Evolutionary conservation across 2,329 filamentous ascomycete species (phyloP), one percentile per base, ranked within the genome.

Genomic region (Eutypella sp.): DNA sequence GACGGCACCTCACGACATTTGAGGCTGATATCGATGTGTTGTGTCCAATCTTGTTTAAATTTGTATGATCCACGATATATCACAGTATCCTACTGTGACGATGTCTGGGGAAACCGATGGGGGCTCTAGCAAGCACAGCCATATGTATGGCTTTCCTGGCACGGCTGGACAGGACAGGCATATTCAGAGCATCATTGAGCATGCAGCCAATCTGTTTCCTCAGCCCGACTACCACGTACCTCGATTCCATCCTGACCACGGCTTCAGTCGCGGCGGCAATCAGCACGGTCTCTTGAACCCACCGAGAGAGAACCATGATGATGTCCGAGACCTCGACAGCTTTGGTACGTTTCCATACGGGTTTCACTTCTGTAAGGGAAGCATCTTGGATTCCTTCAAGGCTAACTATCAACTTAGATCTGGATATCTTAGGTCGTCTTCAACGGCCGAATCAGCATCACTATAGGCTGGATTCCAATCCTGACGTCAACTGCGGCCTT

Each of bases 171-270:
- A 48, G 25, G 59, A 63, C 42, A 54, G 50, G 44, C 53, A 60
- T 48, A 55, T 58, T 10, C 60, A 62, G 44, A 60, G 53, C 38
- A 61, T 63, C 24, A 58, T 62, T 34, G 49, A 57, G 8, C 54
- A 63, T 49, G 51, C 59, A 10, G 55, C 41, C 31, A 52, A 47
- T 24, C 47, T 58, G 5, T 57, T 59, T 39, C 50, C 52, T 5
- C 46, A 51, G 2, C 44, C 27, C 5, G 22, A 23, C 22, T 48
- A 50, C 33, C 49, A 45, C 16, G 38, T 50, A 5, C 44, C 55
- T 23, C 46, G 16, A 2, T 45, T 47, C n/a, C 37, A 45, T 10
- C 25, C 47, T 15, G 36, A 33, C 9, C 19, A 37, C 16, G 22
- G 43, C 7, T 31, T 37, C 9, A 42, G 16, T 23, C 38, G 16